Conservation (phyloP, 2,329 filamentous ascomycete species). For the Capronia coronata region DNA sequence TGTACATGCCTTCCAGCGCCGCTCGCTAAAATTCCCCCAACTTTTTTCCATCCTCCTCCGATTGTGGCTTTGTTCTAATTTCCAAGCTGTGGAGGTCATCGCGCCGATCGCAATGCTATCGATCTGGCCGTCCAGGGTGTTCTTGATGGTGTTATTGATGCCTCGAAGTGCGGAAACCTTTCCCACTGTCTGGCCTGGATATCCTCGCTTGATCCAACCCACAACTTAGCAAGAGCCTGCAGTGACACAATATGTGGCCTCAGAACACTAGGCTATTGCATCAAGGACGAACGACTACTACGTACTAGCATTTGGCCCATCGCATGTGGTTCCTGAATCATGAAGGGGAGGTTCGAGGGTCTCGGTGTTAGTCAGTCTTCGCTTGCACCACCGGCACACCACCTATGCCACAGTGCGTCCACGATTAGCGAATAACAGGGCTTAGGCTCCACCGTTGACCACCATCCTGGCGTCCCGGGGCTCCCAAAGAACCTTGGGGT, state of each 20-base stretch:
- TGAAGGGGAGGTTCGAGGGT: background rate
- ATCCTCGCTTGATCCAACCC: too few relatives aligned
- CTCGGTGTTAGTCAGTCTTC: background rate
- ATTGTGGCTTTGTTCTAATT: conserved; percentile 16
- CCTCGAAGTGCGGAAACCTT: too few relatives aligned
- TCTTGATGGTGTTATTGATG: background rate
- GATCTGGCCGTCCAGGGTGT: conserved; percentile 1
- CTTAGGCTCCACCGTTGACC: conserved; percentile 13
- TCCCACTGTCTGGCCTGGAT: too few relatives aligned
- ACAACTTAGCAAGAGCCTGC: too few relatives aligned
- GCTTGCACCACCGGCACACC: too few relatives aligned
- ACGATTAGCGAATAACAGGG: conserved; percentile 15
- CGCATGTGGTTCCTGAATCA: background rate
- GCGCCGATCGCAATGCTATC: conserved; percentile 14
- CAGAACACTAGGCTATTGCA: too few relatives aligned
- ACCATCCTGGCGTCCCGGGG: background rate
- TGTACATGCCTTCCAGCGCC: background rate
- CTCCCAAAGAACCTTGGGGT: background rate
- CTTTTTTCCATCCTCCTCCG: conserved; percentile 4
- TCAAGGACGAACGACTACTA: background rate
- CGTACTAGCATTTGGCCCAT: too few relatives aligned
- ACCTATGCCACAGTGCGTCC: conserved; percentile 8
- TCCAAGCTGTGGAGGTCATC: conserved; percentile 13
- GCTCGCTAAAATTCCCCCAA: conserved; percentile 13
- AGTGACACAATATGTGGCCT: too few relatives aligned